Conservation (phyloP, 2,329 filamentous ascomycete genomes). For the Aspergillus costaricaensis region DNA sequence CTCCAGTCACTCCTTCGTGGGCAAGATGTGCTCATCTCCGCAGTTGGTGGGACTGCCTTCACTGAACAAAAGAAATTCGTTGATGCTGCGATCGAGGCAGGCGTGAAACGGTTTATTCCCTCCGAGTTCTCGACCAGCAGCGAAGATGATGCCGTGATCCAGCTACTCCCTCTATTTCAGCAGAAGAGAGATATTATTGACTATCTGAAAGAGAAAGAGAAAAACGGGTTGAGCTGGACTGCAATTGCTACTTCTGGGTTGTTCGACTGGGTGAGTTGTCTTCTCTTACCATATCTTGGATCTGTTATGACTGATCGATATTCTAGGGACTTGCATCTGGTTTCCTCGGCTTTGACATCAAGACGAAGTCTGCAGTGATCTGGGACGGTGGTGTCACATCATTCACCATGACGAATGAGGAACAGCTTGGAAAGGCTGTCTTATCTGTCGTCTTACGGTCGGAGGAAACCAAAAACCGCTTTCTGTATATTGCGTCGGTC, state of each 20-base stretch:
- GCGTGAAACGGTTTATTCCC: conserved; percentile 38
- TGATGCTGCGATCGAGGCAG: conserved; percentile 33
- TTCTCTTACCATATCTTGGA: neutral
- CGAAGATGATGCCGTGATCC: conserved; percentile 25
- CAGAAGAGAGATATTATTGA: conserved; percentile 43
- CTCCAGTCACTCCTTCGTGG: conserved; percentile 30
- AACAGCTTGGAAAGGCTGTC: conserved; percentile 55
- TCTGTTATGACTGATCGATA: neutral
- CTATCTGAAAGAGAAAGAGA: conserved; percentile 55
- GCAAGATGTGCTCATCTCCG: conserved; percentile 36
- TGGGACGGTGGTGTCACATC: conserved; percentile 59
- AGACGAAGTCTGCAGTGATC: conserved; percentile 54
- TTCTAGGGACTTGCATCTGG: conserved; percentile 49
- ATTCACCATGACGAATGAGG: conserved; percentile 55
- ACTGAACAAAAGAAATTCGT: conserved; percentile 34
- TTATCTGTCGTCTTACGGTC: conserved; percentile 53
- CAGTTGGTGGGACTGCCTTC: conserved; percentile 26
- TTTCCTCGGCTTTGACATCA: conserved; percentile 56
- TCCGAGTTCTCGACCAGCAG: conserved; percentile 36
- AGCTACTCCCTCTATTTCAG: conserved; percentile 28
- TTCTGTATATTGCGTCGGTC: conserved; percentile 60
- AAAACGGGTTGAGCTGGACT: conserved; percentile 59
- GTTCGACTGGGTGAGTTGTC: conserved; percentile 57
- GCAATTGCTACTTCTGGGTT: conserved; percentile 60
- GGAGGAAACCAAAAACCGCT: conserved; percentile 58